These are phyloP conservation scores for Cardamine chenopodiifolia DNA, from an alignment of 345 rosid species.

Conservation along the genomic window DNA sequence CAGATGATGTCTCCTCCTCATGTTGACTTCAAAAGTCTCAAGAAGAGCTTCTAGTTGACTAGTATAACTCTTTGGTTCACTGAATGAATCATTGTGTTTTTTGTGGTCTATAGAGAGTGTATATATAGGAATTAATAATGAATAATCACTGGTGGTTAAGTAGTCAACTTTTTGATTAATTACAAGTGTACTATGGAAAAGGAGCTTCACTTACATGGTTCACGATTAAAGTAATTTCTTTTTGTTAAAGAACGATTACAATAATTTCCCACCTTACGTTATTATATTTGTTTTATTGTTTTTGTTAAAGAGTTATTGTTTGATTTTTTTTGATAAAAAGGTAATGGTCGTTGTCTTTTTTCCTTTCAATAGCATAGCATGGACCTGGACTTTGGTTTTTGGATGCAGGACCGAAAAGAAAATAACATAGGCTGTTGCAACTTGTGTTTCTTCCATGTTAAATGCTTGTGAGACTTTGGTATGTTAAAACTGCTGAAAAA, in stretches of 20 bases:
- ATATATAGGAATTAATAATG: neutral
- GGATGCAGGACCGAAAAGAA: no score
- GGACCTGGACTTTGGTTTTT: neutral
- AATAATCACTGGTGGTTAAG: neutral
- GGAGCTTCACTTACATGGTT: neutral
- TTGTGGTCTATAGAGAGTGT: slow-evolving; percentile 17
- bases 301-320: no score
- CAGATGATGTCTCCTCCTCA: slow-evolving; percentile 32
- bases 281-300: no score
- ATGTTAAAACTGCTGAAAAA: no score
- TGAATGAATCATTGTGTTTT: slow-evolving; percentile 1
- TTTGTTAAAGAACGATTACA: neutral
- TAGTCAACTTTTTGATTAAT: neutral
- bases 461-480: no score
- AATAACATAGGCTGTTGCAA: no score
- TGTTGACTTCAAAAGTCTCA: slow-evolving; percentile 8
- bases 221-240: neutral
- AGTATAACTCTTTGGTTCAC: slow-evolving; percentile 10
- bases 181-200: neutral
- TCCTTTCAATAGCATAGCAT: neutral
- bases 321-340: neutral
- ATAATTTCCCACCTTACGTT: neutral
- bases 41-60: slow-evolving; percentile 7
- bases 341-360: neutral
- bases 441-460: no score